Evolutionary conservation across 2,329 filamentous ascomycete genomes (phyloP).

Genomic region (Fusarium compactum): DNA sequence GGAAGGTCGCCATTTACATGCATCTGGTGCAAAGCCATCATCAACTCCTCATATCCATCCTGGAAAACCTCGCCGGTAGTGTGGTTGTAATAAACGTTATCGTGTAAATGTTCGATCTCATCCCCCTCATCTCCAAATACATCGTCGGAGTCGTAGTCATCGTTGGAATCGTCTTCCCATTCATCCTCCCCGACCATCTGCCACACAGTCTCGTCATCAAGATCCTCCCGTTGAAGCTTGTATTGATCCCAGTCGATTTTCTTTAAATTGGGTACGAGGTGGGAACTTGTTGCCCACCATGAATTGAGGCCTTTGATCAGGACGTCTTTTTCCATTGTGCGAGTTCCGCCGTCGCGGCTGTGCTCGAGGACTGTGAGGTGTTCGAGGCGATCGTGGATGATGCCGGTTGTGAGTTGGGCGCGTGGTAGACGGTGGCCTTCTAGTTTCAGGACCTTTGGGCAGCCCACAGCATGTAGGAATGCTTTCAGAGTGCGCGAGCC

Average conservation of each 20-base stretch:
- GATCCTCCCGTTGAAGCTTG: conserved; percentile 23
- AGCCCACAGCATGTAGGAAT: conserved; percentile 26
- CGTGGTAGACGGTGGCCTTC: conserved; percentile 15
- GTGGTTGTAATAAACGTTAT: background rate
- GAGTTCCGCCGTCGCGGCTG: background rate
- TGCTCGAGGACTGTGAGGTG: conserved; percentile 19
- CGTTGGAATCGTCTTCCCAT: conserved; percentile 30
- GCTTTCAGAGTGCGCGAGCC: conserved; percentile 23
- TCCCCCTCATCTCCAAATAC: background rate
- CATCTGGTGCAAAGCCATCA: background rate
- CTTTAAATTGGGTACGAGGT: conserved; percentile 18
- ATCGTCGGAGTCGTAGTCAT: background rate
- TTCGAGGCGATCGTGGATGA: conserved; percentile 16
- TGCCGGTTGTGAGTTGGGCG: background rate
- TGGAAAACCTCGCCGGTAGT: background rate
- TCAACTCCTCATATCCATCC: background rate
- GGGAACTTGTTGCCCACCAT: conserved; percentile 16
- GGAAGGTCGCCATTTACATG: background rate
- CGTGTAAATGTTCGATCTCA: background rate
- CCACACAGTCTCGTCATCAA: conserved; percentile 28
- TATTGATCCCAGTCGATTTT: conserved; percentile 36
- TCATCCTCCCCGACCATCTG: conserved; percentile 23
- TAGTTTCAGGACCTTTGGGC: conserved; percentile 17
- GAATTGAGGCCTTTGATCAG: conserved; percentile 13
- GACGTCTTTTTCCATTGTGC: background rate